Base-by-base conservation (phyloP, 2,329 filamentous ascomycete genomes). In the Didymella lethalis region DNA sequence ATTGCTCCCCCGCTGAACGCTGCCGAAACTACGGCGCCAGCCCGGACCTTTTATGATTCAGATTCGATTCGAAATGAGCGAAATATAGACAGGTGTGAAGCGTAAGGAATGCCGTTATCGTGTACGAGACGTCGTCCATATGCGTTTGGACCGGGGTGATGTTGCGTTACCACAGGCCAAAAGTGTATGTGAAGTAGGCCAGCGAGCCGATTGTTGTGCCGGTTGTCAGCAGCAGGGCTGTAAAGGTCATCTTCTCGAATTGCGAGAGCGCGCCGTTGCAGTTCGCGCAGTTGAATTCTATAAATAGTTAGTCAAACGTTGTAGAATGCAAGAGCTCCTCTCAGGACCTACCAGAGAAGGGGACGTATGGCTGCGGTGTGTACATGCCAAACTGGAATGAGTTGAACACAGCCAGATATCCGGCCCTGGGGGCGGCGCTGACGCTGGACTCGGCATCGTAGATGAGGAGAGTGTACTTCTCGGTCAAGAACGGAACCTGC, bases 351-450 rank as follows among this genome's bases (percentile, higher is more conserved):
- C 84, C 79, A 44, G 14, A 11, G 55, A 83, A 78, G 7, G 82
- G 79, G 5, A 79, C 81, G 69, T 85, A 83, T 4, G 78, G 57
- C 73, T 85, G 84, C 41, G 83, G 80, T 26, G 71, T 70, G 72
- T 90, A 90, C 84, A 90, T 87, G 60, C 85, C 87, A 67, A 90
- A 90, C 6, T 73, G 78, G 67, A 83, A 85, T 16, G 81, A 78
- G 56, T 79, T 80, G 68, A 79, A 83, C 2, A 81, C 77, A 16
- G 77, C 79, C 43, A 90, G 73, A 68, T 87, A 82, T 6, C 88
- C 88, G 0, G 87, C 79, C 14, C 70, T 72, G 2, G 86, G 76
- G 18, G 80, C 76, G 4, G 85, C 84, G 20, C 77, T 84, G 40
- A 85, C 76, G 16, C 80, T 82, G 61, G 81, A 81, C 28, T 79